Conservation (phyloP, 2,329 filamentous ascomycete species). For the Clonostachys rosea region DNA sequence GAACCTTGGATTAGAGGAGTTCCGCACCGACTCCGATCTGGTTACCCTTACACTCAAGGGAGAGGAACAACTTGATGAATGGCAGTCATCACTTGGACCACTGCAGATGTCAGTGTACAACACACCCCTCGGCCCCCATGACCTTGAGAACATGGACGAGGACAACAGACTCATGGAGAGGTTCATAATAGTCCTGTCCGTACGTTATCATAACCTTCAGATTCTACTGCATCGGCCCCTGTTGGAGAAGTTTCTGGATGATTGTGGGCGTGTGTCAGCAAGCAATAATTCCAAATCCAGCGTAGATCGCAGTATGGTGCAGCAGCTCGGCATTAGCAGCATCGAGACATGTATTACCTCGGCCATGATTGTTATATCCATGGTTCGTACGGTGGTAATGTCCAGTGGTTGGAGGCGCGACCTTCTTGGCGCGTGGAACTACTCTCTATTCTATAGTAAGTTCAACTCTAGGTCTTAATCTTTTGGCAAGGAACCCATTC, state of each 20-base stretch:
- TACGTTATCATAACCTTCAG: constrained; percentile 3
- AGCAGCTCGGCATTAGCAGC: neutral
- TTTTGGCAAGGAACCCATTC: no score
- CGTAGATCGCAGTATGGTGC: neutral
- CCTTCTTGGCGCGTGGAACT: neutral
- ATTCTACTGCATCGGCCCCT: constrained; percentile 3
- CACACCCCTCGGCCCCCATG: neutral
- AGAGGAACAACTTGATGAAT: neutral
- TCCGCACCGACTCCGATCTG: neutral
- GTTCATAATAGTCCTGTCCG: constrained; percentile 1
- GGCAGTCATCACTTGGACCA: neutral
- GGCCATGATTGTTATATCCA: neutral
- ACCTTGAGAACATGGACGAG: neutral
- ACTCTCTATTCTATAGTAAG: neutral
- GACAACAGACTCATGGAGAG: neutral
- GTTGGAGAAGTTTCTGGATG: constrained; percentile 3
- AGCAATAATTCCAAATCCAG: neutral
- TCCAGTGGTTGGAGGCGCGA: neutral
- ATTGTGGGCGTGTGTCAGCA: neutral
- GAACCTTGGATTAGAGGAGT: neutral
- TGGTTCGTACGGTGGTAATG: neutral
- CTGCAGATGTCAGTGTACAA: neutral
- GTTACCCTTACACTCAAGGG: neutral
- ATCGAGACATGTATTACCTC: neutral
- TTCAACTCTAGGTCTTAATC: neutral